A percentile compares a stretch with the other conserved stretches of the same genome.
These are phyloP conservation scores for Ceratocystis colombiana DNA, from an alignment of 2,329 filamentous ascomycete genomes.

Conservation along the genomic window DNA sequence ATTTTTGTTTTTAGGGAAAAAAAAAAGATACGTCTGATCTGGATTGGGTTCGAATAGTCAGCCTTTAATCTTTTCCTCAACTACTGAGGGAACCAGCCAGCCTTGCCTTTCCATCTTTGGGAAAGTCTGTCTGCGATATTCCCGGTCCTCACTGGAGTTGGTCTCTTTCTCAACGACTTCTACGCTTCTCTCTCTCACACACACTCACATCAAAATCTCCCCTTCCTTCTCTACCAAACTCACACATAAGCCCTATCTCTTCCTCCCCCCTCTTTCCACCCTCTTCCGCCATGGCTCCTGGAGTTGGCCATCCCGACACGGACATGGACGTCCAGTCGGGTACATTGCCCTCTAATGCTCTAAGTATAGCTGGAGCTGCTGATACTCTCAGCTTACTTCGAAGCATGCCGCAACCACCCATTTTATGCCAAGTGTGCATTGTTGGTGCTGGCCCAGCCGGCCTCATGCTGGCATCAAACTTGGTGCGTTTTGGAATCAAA, in stretches of 20 bases:
- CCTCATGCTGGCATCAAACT: constrained; percentile 45
- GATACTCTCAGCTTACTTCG: constrained; percentile 42
- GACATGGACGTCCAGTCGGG: constrained; percentile 30
- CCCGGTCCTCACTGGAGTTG: not conserved
- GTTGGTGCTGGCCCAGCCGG: constrained; percentile 48
- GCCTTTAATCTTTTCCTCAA: not conserved
- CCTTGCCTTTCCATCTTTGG: constrained; percentile 12
- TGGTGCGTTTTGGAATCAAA: constrained; percentile 57
- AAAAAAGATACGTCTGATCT: not conserved
- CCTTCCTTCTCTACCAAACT: not conserved
- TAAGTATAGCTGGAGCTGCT: constrained; percentile 33
- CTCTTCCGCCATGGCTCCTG: constrained; percentile 32
- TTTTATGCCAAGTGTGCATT: constrained; percentile 41
- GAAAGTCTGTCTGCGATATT: constrained; percentile 9
- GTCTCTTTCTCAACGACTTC: not conserved
- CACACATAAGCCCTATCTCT: not conserved
- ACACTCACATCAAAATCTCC: no score
- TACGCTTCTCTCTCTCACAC: not conserved
- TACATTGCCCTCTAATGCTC: constrained; percentile 30
- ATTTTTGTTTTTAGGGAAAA: constrained; percentile 19
- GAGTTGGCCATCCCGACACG: constrained; percentile 32
- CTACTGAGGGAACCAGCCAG: not conserved
- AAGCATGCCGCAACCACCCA: constrained; percentile 40
- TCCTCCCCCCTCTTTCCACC: not conserved
- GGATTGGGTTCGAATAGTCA: constrained; percentile 5